These are phyloP conservation scores for Yarrowia yakushimensis DNA, from an alignment of 805 yeast genomes.

Conservation along the genomic window DNA sequence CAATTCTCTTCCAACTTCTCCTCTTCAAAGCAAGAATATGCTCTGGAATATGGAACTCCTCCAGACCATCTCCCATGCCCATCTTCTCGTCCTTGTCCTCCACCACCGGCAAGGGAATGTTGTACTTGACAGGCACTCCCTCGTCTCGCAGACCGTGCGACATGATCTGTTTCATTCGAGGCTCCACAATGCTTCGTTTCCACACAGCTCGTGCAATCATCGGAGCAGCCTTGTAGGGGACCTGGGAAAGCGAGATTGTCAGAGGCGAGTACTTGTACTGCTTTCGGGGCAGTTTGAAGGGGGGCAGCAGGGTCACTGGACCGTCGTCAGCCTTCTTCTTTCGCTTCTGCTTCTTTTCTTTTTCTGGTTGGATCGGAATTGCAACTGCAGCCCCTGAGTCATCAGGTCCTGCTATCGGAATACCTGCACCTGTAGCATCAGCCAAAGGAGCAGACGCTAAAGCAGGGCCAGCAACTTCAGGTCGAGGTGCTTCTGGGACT, in stretches of 20 bases:
- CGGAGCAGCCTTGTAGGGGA: slow-evolving; percentile 12
- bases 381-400: not conserved
- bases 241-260: not conserved
- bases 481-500: not conserved
- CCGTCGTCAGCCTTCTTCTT: slow-evolving; percentile 24
- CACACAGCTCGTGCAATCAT: slow-evolving; percentile 24
- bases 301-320: slow-evolving; percentile 8
- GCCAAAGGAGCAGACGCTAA: not conserved
- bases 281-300: slow-evolving; percentile 2
- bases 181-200: slow-evolving; percentile 15
- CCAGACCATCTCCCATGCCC: slow-evolving; percentile 22
- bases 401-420: no score
- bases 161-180: slow-evolving; percentile 17
- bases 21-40: not conserved
- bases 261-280: slow-evolving; percentile 17
- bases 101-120: slow-evolving; percentile 2
- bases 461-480: not conserved
- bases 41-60: slow-evolving; percentile 11
- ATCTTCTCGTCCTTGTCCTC: slow-evolving; percentile 24
- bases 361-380: not conserved
- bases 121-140: slow-evolving; percentile 19
- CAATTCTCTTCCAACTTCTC: not conserved
- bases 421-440: no score
- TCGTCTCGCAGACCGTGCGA: slow-evolving; percentile 14
- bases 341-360: slow-evolving; percentile 17